These are phyloP conservation scores for Phyllosticta capitalensis DNA, from an alignment of 2,329 filamentous ascomycete genomes.

Conservation along the genomic window DNA sequence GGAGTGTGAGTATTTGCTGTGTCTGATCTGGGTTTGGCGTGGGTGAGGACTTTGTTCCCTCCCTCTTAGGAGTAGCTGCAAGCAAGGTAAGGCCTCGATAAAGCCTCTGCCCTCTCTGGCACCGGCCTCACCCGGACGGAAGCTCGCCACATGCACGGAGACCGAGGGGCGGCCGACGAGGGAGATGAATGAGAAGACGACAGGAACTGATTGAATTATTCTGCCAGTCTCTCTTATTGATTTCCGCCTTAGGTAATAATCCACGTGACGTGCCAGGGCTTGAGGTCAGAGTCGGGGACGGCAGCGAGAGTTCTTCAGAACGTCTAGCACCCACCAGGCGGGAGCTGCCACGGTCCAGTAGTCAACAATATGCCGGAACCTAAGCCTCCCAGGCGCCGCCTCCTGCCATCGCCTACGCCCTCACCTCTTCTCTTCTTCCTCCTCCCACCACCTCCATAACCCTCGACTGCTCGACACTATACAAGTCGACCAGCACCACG, in stretches of 20 bases:
- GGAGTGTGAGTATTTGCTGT: too few species aligned
- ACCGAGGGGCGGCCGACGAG: not conserved
- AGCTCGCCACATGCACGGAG: not conserved
- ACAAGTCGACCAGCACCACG: not conserved
- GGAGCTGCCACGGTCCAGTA: not conserved
- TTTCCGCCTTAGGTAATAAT: too few species aligned
- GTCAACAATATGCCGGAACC: conserved; percentile 7
- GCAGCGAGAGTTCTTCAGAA: not conserved
- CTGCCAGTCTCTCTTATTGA: too few species aligned
- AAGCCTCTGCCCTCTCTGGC: not conserved
- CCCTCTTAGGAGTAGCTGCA: not conserved
- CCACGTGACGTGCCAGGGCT: too few species aligned
- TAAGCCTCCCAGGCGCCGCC: conserved; percentile 7
- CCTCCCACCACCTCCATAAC: conserved; percentile 9
- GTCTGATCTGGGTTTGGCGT: conserved; percentile 1
- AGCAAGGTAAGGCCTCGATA: not conserved
- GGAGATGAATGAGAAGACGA: not conserved
- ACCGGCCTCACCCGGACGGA: not conserved
- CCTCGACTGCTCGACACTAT: conserved; percentile 2
- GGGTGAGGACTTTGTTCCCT: not conserved
- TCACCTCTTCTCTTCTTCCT: conserved; percentile 4
- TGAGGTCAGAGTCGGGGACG: not conserved
- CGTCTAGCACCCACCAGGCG: conserved; percentile 1
- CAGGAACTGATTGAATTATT: not conserved
- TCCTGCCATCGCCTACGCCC: conserved; percentile 6